Evolutionary conservation across 257 asterid species (phyloP).

Genomic region (Capsicum chinense): DNA sequence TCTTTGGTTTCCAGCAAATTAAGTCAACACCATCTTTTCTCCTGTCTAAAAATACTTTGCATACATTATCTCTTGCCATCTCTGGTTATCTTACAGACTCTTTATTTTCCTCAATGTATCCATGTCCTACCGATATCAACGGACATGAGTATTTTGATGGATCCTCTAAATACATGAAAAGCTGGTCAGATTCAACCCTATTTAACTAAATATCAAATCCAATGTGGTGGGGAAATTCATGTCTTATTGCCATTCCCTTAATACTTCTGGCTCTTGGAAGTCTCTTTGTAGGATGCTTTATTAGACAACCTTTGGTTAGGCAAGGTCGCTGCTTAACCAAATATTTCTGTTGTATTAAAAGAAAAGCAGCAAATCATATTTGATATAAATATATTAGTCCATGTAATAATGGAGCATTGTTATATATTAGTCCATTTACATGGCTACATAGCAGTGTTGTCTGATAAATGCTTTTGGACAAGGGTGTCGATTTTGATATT

Average conservation of each 20-base stretch:
- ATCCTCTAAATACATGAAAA: not conserved
- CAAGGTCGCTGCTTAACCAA: not conserved
- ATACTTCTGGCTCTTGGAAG: too few relatives aligned
- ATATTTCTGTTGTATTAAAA: not conserved
- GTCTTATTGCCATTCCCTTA: too few relatives aligned
- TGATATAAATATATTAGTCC: not conserved
- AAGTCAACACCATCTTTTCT: not conserved
- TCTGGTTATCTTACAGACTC: not conserved
- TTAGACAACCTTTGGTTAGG: not conserved
- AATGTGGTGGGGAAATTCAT: not conserved
- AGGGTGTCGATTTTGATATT: not conserved
- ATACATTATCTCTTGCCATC: not conserved
- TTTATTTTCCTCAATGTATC: not conserved
- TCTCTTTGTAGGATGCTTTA: too few relatives aligned
- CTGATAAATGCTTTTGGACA: not conserved
- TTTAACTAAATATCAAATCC: not conserved
- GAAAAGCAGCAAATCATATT: not conserved
- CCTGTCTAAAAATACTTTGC: not conserved
- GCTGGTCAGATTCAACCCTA: not conserved
- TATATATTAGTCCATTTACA: not conserved
- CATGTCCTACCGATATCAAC: not conserved
- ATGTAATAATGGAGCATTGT: not conserved
- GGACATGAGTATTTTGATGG: not conserved
- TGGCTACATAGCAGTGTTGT: not conserved
- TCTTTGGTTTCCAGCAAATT: not conserved